A percentile compares a stretch with the other conserved stretches of the same genome.
phyloP scores from a whole-genome alignment of 83 land plant genomes.

The Diphasiastrum complanatum region DNA sequence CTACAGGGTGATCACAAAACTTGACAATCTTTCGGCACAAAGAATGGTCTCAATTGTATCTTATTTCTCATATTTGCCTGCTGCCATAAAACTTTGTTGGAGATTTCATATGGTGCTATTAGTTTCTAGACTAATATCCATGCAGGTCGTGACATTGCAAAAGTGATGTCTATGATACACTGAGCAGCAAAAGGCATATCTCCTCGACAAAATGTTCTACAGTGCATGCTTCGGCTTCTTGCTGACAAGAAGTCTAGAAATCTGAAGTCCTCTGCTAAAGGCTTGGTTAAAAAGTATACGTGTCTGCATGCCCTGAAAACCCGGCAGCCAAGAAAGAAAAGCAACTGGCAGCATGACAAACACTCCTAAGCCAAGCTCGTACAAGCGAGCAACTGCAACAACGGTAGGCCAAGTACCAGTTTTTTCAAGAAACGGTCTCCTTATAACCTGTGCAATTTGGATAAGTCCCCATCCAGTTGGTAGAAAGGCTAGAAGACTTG shows the following conservation, averaged over 20 bases:
- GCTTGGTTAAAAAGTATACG: conserved; percentile 39
- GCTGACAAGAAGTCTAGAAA: conserved; percentile 22
- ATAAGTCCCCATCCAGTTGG: conserved; percentile 95
- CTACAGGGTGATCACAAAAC: too few species aligned
- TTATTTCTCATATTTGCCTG: too few species aligned
- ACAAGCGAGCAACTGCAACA: conserved; percentile 70
- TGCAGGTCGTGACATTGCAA: too few species aligned
- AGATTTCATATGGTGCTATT: too few species aligned
- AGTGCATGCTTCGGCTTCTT: too few species aligned
- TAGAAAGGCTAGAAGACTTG: conserved; percentile 69
- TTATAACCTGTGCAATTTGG: conserved; percentile 67
- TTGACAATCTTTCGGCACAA: too few species aligned
- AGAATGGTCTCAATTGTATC: too few species aligned
- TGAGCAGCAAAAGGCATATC: too few species aligned
- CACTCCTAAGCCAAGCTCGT: conserved; percentile 62
- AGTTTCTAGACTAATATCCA: too few species aligned
- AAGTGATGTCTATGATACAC: too few species aligned
- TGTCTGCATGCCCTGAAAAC: conserved; percentile 38
- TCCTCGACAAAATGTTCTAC: too few species aligned
- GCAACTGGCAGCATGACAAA: conserved; percentile 49
- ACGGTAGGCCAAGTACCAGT: conserved; percentile 67
- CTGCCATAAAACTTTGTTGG: too few species aligned
- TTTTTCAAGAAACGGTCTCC: conserved; percentile 52
- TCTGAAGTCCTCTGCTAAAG: conserved; percentile 42
- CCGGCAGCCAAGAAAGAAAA: conserved; percentile 37